A percentile compares a stretch with the other conserved stretches of the same genome.
Conservation (phyloP, 768 basidiomycete genomes). For the Phylloporus rhodoxanthus region DNA sequence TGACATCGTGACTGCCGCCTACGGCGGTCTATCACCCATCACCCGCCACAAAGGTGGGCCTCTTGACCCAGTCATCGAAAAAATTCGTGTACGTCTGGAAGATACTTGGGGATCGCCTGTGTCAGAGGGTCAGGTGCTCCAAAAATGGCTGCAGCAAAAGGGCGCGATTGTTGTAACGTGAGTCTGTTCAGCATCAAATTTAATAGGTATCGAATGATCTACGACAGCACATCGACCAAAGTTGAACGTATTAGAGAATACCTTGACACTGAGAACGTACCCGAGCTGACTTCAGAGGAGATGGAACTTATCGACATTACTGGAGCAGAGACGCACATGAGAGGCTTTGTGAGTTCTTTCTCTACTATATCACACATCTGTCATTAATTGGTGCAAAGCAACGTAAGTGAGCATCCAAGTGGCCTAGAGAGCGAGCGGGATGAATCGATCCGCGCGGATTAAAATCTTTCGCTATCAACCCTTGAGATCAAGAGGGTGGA, state of each 20-base stretch:
- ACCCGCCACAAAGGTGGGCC: slow-evolving; percentile 34
- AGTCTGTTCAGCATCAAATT: slow-evolving; percentile 1
- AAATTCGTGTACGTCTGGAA: slow-evolving; percentile 29
- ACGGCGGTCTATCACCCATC: slow-evolving; percentile 37
- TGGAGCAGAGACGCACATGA: slow-evolving; percentile 18
- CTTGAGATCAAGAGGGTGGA: too few species aligned
- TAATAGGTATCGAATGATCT: neutral
- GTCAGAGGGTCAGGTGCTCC: slow-evolving; percentile 26
- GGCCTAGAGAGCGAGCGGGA: neutral
- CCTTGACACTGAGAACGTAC: slow-evolving; percentile 25
- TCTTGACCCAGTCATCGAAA: slow-evolving; percentile 33
- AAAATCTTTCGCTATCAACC: too few species aligned
- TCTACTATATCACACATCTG: neutral
- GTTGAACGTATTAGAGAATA: slow-evolving; percentile 31
- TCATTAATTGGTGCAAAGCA: slow-evolving; percentile 10
- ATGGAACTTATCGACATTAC: slow-evolving; percentile 21
- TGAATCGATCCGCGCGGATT: neutral
- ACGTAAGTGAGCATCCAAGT: slow-evolving; percentile 17
- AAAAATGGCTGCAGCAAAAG: slow-evolving; percentile 29
- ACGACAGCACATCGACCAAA: slow-evolving; percentile 26
- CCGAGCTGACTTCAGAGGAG: slow-evolving; percentile 25
- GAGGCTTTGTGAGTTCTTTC: slow-evolving; percentile 22
- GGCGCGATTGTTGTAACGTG: slow-evolving; percentile 30
- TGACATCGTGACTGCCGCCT: slow-evolving; percentile 37
- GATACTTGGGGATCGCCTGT: slow-evolving; percentile 21